Conservation (phyloP, 768 basidiomycete species). For the Tulasnella sp. region DNA sequence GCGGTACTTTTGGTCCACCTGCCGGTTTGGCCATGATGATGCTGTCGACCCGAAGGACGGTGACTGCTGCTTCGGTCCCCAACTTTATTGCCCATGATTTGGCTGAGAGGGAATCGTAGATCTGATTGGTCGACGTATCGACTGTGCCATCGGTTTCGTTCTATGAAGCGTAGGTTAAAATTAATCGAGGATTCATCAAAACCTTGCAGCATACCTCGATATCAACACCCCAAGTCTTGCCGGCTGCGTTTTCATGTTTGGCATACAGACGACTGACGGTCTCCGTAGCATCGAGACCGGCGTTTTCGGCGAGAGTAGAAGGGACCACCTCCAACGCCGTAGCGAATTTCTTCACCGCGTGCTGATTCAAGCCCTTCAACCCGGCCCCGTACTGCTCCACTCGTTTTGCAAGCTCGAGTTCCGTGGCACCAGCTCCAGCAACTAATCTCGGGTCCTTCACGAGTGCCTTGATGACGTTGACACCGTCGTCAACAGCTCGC, state of each 20-base stretch:
- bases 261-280: constrained; percentile 85
- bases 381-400: constrained; percentile 84
- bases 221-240: constrained; percentile 79
- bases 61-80: constrained; percentile 87
- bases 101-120: constrained; percentile 82
- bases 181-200: background rate
- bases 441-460: constrained; percentile 87
- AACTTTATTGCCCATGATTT: constrained; percentile 86
- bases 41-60: constrained; percentile 90
- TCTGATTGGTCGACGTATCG: constrained; percentile 44
- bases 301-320: constrained; percentile 90
- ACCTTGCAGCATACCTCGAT: constrained; percentile 60
- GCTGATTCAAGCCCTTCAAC: constrained; percentile 86
- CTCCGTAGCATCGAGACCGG: constrained; percentile 84
- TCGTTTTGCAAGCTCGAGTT: constrained; percentile 83
- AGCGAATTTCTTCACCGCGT: constrained; percentile 86
- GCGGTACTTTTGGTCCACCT: constrained; percentile 80
- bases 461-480: constrained; percentile 89
- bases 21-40: constrained; percentile 98
- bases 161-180: constrained; percentile 39
- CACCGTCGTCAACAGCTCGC: constrained; percentile 93
- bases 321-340: constrained; percentile 89
- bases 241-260: constrained; percentile 69
- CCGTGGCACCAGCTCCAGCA: constrained; percentile 90
- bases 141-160: constrained; percentile 76